These are phyloP conservation scores for Pyracantha coccinea DNA, from an alignment of 331 rosid species.

Conservation along the genomic window DNA sequence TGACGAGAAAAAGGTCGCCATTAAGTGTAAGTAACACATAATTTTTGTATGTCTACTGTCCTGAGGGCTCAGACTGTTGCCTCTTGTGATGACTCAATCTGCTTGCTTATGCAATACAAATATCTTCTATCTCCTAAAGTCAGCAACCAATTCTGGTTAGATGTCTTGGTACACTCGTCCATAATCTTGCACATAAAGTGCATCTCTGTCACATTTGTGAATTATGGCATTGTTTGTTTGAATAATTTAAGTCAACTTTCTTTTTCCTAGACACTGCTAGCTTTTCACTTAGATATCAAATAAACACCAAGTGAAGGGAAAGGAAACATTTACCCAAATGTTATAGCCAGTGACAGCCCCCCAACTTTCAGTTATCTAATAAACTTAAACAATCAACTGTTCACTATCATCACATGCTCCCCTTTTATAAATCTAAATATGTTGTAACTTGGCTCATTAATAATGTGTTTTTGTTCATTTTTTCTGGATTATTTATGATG, in stretches of 20 bases:
- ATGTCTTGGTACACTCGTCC: no score
- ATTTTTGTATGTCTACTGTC: neutral
- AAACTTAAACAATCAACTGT: neutral
- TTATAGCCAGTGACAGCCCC: neutral
- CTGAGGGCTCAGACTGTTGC: neutral
- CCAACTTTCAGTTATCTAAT: neutral
- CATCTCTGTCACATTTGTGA: no score
- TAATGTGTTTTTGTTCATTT: neutral
- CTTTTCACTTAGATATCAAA: no score
- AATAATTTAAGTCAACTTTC: no score
- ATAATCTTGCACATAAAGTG: no score
- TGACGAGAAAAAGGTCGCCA: slow-evolving; percentile 52
- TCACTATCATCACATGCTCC: neutral
- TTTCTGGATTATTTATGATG: neutral
- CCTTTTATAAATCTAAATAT: neutral
- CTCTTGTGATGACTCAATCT: neutral
- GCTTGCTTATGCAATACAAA: neutral
- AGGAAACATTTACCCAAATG: neutral
- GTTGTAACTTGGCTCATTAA: neutral
- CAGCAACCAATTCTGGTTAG: no score
- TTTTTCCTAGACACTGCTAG: no score
- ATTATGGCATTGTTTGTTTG: no score
- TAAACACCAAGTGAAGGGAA: no score
- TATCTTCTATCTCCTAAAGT: neutral
- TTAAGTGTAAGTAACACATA: slow-evolving; percentile 41